A percentile compares a stretch with the other conserved stretches of the same genome.
phyloP scores from a whole-genome alignment of 495 filamentous ascomycete species.

The Daldinia concentrica region DNA sequence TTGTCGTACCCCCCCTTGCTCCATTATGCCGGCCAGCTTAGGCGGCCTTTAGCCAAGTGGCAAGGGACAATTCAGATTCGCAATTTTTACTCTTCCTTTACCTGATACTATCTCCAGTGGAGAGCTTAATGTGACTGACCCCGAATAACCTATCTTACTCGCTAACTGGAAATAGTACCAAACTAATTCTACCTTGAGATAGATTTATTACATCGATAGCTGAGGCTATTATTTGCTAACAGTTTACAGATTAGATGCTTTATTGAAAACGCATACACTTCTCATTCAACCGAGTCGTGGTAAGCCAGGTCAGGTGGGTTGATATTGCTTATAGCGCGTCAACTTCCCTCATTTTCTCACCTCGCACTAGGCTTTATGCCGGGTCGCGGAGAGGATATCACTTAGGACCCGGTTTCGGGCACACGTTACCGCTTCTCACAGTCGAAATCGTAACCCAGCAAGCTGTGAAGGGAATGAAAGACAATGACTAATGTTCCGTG shows the following conservation, averaged over 20 bases:
- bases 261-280: constrained; percentile 1
- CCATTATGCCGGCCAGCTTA: constrained; percentile 8
- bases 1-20: constrained; percentile 32
- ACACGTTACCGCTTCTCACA: too few relatives aligned
- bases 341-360: constrained; percentile 56
- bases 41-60: constrained; percentile 42
- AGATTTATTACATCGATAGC: background rate
- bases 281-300: background rate
- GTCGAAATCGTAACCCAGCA: too few relatives aligned
- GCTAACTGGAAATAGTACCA: background rate
- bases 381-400: constrained; percentile 52
- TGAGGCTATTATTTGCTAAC: constrained; percentile 24
- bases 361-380: constrained; percentile 52
- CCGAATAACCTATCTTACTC: background rate
- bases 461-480: too few relatives aligned
- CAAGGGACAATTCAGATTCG: constrained; percentile 36
- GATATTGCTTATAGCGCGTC: constrained; percentile 2
- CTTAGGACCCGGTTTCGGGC: background rate
- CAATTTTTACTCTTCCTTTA: constrained; percentile 7
- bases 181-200: background rate
- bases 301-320: background rate
- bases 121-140: constrained; percentile 31
- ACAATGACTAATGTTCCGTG: too few relatives aligned
- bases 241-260: constrained; percentile 19
- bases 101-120: constrained; percentile 35